Evolutionary conservation across 345 rosid species (phyloP), one percentile per base, ranked within the genome.

Genomic region (Euclidium syriacum): DNA sequence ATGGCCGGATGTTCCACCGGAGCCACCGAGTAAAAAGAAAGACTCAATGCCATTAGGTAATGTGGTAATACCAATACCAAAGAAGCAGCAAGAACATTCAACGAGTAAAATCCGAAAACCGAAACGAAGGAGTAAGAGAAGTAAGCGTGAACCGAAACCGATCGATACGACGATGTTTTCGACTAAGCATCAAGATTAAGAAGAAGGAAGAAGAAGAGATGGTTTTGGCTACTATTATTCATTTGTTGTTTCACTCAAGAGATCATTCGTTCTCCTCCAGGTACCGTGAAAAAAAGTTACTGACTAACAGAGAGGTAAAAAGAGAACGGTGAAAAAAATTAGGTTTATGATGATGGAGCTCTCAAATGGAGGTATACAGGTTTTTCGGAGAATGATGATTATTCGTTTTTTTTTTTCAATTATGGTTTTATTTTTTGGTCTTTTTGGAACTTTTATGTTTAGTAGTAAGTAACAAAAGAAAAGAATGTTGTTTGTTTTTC

Each of bases 1-100:
- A 27, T 90, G 99, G 97, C 97, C 97, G 14, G 97, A 94, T 64
- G 70, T 84, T 49, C 96, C 97, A 17, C 96, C 95, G 4, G 97
- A 94, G 80, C 90, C 87, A 64, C 87, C 85, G 2, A 65, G 80
- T 0, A 66, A 43, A 36, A 70, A 34, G 24, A 80, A 68, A 65
- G 84, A 83, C 35, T 27, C 48, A 50, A 68, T 58, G 40, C 47
- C 42, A 40, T 68, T 43, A 65, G 92, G 83, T 55, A 78, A 78
- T 16, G 22, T 14, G 19, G 56, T 43, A 18, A 42, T 51, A 56
- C 74, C 64, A 29, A 29, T 3, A 9, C 33, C 33, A 5, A 29
- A 29, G 0, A 62, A 70, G 46, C 74, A 62, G 25, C 72, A 67
- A 10, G 85, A 85, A 83, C 99, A 29, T 52, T 14, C 81, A 8